Evolutionary conservation across 495 filamentous ascomycete genomes (phyloP), one percentile per base, ranked within the genome.

Genomic region (Geopyxis carbonaria): DNA sequence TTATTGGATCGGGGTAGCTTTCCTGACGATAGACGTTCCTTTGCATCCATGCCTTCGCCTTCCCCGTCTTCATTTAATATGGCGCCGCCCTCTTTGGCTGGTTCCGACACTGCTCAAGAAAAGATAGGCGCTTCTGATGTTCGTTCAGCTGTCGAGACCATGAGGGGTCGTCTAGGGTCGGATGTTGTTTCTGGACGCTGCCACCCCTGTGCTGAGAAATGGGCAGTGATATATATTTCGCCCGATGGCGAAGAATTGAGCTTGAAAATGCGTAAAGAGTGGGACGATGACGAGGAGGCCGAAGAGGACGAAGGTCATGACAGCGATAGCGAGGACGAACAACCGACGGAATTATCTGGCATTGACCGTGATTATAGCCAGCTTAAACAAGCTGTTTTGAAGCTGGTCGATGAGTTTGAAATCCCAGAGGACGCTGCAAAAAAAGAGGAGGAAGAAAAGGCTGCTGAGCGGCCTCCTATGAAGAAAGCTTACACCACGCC

Each of bases 351-450:
- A 9, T 65, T 68, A 6, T 65, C 80, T 8, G 79, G 81, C 20
- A 60, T 82, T 4, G 76, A 81, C 51, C 79, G 78, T 45, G 80
- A 84, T 46, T 80, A 89, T 46, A 79, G 89, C 57, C 75, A 80
- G 38, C 61, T 92, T 5, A 78, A 87, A 40, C 75, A 80, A 23
- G 78, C 81, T 4, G 78, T 93, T 32, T 60, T 80, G 31, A 85
- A 81, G 50, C 65, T 93, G 2, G 76, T 89, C 13, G 70, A 78
- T 45, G 81, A 89, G 28, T 80, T 75, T 42, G 80, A 84, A 45
- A 75, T 78, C 15, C 76, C 76, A 2, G 69, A 72, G 29, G 69
- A 56, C 11, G 33, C 44, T 24, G 35, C 36, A 4, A 28, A 35
- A 33, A 47, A 44, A 22, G 46, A 48, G 22, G 24, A 40, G 15